Conservation (phyloP, 176 grass and related monocot species). For the Sorghum bicolor region Sorghum_bicolor_NCBIv3 NC_012875.2:57422001-57422500, state of each 20-base stretch:
- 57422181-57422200: not conserved
- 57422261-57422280: not conserved
- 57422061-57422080: not conserved
- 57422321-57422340: not conserved
- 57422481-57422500: not conserved
- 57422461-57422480: not conserved
- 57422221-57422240: not conserved
- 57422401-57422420: not conserved
- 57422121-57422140: not conserved
- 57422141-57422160: not conserved
- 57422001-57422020: not conserved
- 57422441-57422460: not conserved
- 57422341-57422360: not conserved
- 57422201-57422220: not conserved
- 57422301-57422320: not conserved
- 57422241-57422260: not conserved
- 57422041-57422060: not conserved
- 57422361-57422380: not conserved
- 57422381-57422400: not conserved
- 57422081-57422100: not conserved
- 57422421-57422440: not conserved
- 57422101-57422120: conserved; percentile 7
- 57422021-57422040: not conserved
- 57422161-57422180: not conserved
- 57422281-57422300: not conserved